A percentile compares a stretch with the other conserved stretches of the same genome.
Evolutionary conservation across 495 filamentous ascomycete species (phyloP).

Genomic region (Penicillium turbatum): DNA sequence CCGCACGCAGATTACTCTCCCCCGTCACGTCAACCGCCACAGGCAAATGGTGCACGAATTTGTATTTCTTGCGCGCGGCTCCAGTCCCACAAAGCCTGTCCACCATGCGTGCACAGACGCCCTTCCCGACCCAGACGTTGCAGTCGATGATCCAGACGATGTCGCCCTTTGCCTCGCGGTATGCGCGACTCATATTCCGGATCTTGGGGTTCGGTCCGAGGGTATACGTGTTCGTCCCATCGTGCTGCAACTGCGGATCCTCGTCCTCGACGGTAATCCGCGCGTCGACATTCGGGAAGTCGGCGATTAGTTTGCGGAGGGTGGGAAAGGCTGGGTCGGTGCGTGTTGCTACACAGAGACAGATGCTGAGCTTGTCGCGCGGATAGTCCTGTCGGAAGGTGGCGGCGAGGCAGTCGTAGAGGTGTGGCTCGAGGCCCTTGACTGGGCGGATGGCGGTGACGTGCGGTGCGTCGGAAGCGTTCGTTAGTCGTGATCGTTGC

Average conservation of each 20-base stretch:
- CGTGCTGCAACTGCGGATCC: conserved; percentile 63
- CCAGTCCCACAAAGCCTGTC: conserved; percentile 72
- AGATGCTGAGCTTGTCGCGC: conserved; percentile 67
- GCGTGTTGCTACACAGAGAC: conserved; percentile 75
- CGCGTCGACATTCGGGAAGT: conserved; percentile 71
- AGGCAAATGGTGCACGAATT: conserved; percentile 94
- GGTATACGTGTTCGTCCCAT: conserved; percentile 46
- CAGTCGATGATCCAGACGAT: conserved; percentile 95
- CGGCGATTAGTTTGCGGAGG: conserved; percentile 61
- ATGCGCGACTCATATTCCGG: conserved; percentile 90
- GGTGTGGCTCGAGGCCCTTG: conserved; percentile 84
- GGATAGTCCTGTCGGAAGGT: conserved; percentile 85
- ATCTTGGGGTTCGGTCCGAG: conserved; percentile 98
- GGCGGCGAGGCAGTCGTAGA: conserved; percentile 91
- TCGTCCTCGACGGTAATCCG: conserved; percentile 81
- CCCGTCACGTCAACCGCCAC: conserved; percentile 71
- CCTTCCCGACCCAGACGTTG: conserved; percentile 86
- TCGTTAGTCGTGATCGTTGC: conserved; percentile 29
- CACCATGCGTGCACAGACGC: conserved; percentile 80
- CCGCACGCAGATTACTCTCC: conserved; percentile 27
- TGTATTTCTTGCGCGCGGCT: conserved; percentile 58
- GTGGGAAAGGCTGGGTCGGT: conserved; percentile 74
- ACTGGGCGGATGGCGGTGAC: conserved; percentile 90
- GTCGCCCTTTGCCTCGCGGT: conserved; percentile 88
- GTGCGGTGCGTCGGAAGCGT: conserved; percentile 55